Evolutionary conservation across 768 basidiomycete genomes (phyloP), one percentile per base, ranked within the genome.

Genomic region (Tephrocybe sp.): DNA sequence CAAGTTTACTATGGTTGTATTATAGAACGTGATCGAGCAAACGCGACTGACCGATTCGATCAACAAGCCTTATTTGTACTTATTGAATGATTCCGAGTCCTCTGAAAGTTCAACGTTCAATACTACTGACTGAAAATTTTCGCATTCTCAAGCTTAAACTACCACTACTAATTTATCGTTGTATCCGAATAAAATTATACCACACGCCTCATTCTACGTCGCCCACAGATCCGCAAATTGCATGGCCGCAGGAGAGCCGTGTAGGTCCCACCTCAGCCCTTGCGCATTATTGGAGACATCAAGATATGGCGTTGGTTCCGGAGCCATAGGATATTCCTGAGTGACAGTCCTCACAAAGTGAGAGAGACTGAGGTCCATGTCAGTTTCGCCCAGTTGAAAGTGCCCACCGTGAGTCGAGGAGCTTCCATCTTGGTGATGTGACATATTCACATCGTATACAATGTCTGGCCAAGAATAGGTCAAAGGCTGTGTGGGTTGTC

Each of bases 301-400:
- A 22, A 34, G 18, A 37, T 47, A 40, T n/a, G 47, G 46, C 22
- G 35, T 13, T 30, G 49, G 53, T 52, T 53, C 48, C 22, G 53
- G 24, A 25, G 38, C 19, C 9, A 38, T 26, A 39, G 51, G 40
- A 16, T 58, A 53, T 16, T 19, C 50, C 41, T 55, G 51, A 24
- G 63, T 60, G 22, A 76, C 70, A 13, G 69, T 72, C 49, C 61
- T 70, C 42, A 75, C 67, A 45, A 78, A 79, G 49, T 77, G 67
- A 9, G 70, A 65, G 26, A 78, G 60, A 47, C 75, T 78, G 57
- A 77, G 75, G 57, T 78, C 77, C 73, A 77, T 77, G 45, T 72
- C 66, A 9, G 64, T 57, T 22, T 67, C 68, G n/a, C 59, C 50
- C 45, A 31, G 48, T 16, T 46, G 47, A 39, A 45, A 34, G 22